Base-by-base conservation (phyloP, 163 green algal genomes). In the Volvox carteri region DNA sequence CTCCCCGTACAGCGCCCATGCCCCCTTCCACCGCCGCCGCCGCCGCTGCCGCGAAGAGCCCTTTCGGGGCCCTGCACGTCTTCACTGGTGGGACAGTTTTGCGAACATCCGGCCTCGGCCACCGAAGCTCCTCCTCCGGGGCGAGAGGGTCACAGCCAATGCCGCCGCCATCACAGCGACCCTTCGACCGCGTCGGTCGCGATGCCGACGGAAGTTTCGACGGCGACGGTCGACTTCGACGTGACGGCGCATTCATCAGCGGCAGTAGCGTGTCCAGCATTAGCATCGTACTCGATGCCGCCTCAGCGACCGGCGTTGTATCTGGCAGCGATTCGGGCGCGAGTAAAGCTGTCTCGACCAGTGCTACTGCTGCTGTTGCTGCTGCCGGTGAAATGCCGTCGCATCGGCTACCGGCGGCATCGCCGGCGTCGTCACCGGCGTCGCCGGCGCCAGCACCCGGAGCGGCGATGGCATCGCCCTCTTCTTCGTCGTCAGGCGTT, bases 191-290 rank as follows among this genome's bases (percentile, higher is more conserved):
- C 25, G 19, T 19, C 54, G 54, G 54, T 12, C 28, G 19, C 28
- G 54, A 65, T 23, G 28, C 54, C 28, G 54, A 65, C 54, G 54
- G 54, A 23, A 65, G 62, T 33, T 37, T 37, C 28, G 62, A 73
- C 62, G n/a, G 16, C 62, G 7, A 28, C 9, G 37, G 62, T 11
- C 8, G 9, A 7, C 62, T 21, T 73, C 62, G 54, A 65, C 54
- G 8, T n/a, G n/a, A 23, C 54, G 28, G 8, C 54, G 25, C 37
- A 28, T 28, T 73, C 2, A 23, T 73, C 62, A 73, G 62, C n/a
- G 62, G 62, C 28, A 73, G 62, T 33, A 73, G 62, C 62, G 11
- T 30, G 23, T 73, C 62, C 62, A 73, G 62, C 62, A 28, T 73
- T 11, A 73, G 62, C n/a, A 73, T 73, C n/a, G 11, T 73, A 37